Evolutionary conservation across 768 basidiomycete species (phyloP).

Genomic region (Boletellus ananas): DNA sequence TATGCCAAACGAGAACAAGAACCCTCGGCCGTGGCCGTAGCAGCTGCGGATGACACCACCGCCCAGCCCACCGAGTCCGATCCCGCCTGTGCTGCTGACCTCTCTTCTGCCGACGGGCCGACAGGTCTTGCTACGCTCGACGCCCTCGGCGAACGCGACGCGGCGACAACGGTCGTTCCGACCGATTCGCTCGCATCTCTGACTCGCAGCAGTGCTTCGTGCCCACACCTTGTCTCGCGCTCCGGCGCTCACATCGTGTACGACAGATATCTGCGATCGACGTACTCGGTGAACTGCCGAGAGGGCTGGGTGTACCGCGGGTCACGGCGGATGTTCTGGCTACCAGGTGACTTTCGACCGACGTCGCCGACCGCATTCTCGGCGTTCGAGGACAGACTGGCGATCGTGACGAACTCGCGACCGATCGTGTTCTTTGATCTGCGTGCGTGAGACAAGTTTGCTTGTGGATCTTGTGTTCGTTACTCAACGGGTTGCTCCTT

Average conservation of each 20-base stretch:
- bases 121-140: background rate
- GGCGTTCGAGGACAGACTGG: conserved; percentile 11
- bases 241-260: conserved; percentile 10
- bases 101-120: background rate
- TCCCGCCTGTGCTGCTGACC: background rate
- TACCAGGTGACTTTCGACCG: conserved; percentile 15
- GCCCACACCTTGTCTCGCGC: conserved; percentile 13
- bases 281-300: conserved; percentile 8
- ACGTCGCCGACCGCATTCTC: conserved; percentile 1
- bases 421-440: conserved; percentile 11
- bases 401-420: conserved; percentile 2
- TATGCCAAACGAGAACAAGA: conserved; percentile 4
- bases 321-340: conserved; percentile 14
- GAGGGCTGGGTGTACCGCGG: conserved; percentile 18
- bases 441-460: conserved; percentile 4
- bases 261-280: conserved; percentile 12
- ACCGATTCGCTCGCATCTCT: no score
- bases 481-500: background rate
- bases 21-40: background rate
- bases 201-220: background rate
- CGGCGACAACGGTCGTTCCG: background rate
- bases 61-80: background rate
- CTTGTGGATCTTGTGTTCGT: background rate
- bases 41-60: background rate
- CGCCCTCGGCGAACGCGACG: background rate